Evolutionary conservation across 2,329 filamentous ascomycete genomes (phyloP).

Genomic region (Xylogone sp.): DNA sequence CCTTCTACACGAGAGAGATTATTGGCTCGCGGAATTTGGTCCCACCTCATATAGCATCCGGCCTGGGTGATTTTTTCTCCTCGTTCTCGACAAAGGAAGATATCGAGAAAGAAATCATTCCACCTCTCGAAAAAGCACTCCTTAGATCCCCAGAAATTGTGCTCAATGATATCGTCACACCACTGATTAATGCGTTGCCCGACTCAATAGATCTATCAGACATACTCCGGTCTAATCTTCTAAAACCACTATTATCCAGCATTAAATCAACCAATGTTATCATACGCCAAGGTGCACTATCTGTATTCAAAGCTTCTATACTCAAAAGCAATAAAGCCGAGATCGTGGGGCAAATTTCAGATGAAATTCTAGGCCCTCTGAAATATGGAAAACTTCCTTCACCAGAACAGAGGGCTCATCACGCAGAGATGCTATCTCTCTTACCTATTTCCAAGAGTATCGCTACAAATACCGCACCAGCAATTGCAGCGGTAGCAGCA

Average conservation of each 20-base stretch:
- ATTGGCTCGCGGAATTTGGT: constrained; percentile 72
- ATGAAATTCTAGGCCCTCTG: constrained; percentile 75
- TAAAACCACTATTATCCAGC: constrained; percentile 86
- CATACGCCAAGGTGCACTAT: constrained; percentile 72
- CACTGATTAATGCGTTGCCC: constrained; percentile 69
- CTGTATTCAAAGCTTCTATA: constrained; percentile 70
- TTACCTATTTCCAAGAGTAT: constrained; percentile 58
- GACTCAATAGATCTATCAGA: constrained; percentile 71
- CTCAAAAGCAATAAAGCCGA: constrained; percentile 53
- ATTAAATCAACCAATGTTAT: constrained; percentile 81
- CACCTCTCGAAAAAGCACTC: constrained; percentile 82
- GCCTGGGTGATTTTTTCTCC: constrained; percentile 77
- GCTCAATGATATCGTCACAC: constrained; percentile 71
- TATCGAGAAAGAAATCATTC: constrained; percentile 70
- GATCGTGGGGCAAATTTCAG: constrained; percentile 62
- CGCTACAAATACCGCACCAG: constrained; percentile 62
- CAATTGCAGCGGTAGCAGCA: constrained; percentile 63
- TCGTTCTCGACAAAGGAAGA: constrained; percentile 72
- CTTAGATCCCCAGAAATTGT: constrained; percentile 88
- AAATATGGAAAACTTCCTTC: constrained; percentile 81
- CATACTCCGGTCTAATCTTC: constrained; percentile 64
- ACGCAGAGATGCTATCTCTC: constrained; percentile 74
- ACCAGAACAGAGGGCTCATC: constrained; percentile 77
- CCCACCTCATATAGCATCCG: constrained; percentile 66
- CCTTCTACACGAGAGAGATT: constrained; percentile 83